Evolutionary conservation across 2,329 filamentous ascomycete genomes (phyloP), one percentile per base, ranked within the genome.

Genomic region (Fusarium tupiense): DNA sequence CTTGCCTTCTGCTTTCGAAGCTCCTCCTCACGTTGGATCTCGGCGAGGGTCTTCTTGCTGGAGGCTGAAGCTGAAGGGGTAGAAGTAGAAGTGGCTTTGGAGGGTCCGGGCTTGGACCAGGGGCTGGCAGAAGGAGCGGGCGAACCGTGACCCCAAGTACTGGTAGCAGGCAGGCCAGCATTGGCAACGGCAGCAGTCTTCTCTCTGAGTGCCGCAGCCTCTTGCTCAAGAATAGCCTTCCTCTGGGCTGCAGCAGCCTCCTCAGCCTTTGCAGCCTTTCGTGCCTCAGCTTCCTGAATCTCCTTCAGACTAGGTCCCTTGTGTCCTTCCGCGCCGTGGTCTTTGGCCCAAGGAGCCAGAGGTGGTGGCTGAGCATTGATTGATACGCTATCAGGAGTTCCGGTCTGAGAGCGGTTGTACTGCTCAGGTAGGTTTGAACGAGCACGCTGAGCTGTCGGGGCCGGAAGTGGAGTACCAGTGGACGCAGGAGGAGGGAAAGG

Each of bases 1-100:
- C 84, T 86, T 4, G 91, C 89, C 81, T 93, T 94, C 78, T 93
- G 91, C 88, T 99, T 99, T 74, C 81, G 81, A 29, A 77, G 73
- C 81, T 98, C 96, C 80, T 99, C 96, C 84, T 99, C 96, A 72
- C 95, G 95, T 82, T 98, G 96, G 67, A 99, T 98, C 76, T 98
- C 96, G 31, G 95, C 94, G 50, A 98, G 87, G 0, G 95, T 98
- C 89, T 98, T 98, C 87, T 97, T 96, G 84, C 85, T 81, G 78
- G 84, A 72, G 16, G 78, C 58, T 3, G 81, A 60, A 20, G 66
- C 61, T 19, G 77, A 54, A 16, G 66, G 61, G 6, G 79, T 77
- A 3, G 78, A 69, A 11, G 74, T 76, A 35, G 78, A 71, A 10
- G 77, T 65, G 31, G 77, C 80, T 80, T 89, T 90, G 49, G 80